Percentiles rank a stretch among this genome's conserved stretches.
These are phyloP conservation scores for Geoglossum cookeanum DNA, from an alignment of 2,329 filamentous ascomycete species.

Conservation along the genomic window DNA sequence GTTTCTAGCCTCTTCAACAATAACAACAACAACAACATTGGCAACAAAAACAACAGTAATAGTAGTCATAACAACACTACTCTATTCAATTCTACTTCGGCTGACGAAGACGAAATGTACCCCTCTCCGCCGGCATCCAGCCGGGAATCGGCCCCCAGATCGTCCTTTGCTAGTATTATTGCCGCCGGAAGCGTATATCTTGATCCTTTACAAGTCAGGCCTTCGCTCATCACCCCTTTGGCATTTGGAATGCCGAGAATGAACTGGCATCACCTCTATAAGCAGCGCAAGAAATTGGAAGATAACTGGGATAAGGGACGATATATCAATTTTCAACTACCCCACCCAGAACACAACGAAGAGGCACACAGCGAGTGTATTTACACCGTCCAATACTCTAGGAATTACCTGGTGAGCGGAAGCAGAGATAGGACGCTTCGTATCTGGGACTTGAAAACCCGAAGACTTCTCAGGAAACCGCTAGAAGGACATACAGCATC, in stretches of 20 bases:
- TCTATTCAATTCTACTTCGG: background rate
- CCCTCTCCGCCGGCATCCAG: background rate
- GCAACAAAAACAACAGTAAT: background rate
- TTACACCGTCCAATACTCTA: conserved; percentile 80
- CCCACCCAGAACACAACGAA: conserved; percentile 57
- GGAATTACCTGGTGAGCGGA: conserved; percentile 76
- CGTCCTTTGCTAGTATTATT: background rate
- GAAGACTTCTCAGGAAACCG: conserved; percentile 55
- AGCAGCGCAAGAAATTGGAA: conserved; percentile 67
- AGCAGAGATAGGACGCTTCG: conserved; percentile 76
- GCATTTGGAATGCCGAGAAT: conserved; percentile 32
- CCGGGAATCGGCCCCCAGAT: background rate
- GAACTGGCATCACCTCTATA: conserved; percentile 89
- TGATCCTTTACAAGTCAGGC: background rate
- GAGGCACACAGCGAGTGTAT: conserved; percentile 87
- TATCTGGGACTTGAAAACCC: conserved; percentile 75
- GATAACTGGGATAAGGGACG: conserved; percentile 77
- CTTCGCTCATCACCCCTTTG: background rate
- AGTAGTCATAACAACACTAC: background rate
- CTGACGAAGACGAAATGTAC: conserved; percentile 3
- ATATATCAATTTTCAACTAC: conserved; percentile 74
- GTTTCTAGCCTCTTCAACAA: background rate
- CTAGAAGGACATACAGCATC: conserved; percentile 64
- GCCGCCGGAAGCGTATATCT: background rate
- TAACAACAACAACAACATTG: background rate